Conservation (phyloP, 2,329 filamentous ascomycete genomes). For the Penicillium sp. region DNA sequence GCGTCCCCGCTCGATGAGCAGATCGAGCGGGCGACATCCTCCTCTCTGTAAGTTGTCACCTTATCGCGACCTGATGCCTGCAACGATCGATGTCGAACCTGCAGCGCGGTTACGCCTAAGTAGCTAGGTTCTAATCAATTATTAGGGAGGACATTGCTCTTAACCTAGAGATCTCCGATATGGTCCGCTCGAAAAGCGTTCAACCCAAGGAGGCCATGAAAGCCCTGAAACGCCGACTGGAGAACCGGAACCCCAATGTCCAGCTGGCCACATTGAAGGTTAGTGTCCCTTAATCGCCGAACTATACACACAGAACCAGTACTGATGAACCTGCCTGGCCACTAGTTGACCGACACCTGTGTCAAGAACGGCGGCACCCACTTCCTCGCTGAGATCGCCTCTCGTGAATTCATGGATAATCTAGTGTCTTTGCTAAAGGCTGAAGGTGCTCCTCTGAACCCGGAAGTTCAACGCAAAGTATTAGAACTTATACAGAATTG, state of each 20-base stretch:
- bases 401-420: conserved; percentile 98
- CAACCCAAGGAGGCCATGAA: conserved; percentile 98
- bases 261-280: conserved; percentile 94
- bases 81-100: not conserved
- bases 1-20: conserved; percentile 94
- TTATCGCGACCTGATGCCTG: conserved; percentile 8
- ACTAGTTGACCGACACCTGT: conserved; percentile 88
- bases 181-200: conserved; percentile 95
- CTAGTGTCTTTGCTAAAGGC: conserved; percentile 84
- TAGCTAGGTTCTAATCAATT: conserved; percentile 7
- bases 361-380: conserved; percentile 97
- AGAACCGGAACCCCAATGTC: conserved; percentile 95
- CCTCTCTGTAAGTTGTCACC: conserved; percentile 69
- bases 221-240: conserved; percentile 87
- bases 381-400: conserved; percentile 93
- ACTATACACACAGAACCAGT: conserved; percentile 86
- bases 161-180: conserved; percentile 96
- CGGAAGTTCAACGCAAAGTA: conserved; percentile 84
- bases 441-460: conserved; percentile 71
- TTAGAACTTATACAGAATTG: conserved; percentile 91
- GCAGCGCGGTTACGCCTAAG: not conserved
- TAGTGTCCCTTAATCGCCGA: conserved; percentile 65
- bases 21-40: conserved; percentile 90
- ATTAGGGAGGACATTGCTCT: conserved; percentile 89
- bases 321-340: conserved; percentile 12